Percentiles rank a stretch among this genome's conserved stretches.
These are phyloP conservation scores for Whalleya microplaca DNA, from an alignment of 2,329 filamentous ascomycete species.

Conservation along the genomic window DNA sequence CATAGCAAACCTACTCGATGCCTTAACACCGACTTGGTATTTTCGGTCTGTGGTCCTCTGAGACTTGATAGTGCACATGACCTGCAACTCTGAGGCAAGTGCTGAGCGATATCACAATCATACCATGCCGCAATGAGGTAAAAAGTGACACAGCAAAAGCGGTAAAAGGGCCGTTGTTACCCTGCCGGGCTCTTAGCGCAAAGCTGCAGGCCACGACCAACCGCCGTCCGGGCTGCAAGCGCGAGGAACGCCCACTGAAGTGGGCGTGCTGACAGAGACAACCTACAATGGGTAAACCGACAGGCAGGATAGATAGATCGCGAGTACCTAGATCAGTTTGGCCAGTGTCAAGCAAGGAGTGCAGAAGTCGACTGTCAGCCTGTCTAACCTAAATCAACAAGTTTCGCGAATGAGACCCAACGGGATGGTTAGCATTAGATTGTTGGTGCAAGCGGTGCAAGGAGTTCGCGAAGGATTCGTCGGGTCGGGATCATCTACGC, in stretches of 20 bases:
- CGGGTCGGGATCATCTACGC: slow-evolving; percentile 7
- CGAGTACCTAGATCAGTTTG: slow-evolving; percentile 3
- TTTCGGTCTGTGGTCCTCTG: slow-evolving; percentile 6
- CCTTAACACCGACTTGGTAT: slow-evolving; percentile 1
- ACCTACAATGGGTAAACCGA: background rate
- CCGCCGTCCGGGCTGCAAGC: slow-evolving; percentile 24
- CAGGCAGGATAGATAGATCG: background rate
- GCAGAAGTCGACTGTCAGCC: background rate
- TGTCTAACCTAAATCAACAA: background rate
- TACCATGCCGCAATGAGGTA: slow-evolving; percentile 18
- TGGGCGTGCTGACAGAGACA: slow-evolving; percentile 10
- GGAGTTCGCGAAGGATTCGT: slow-evolving; percentile 18
- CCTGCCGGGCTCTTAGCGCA: slow-evolving; percentile 12
- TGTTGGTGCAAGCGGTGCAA: slow-evolving; percentile 17
- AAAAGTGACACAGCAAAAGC: slow-evolving; percentile 25
- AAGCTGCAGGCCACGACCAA: slow-evolving; percentile 22
- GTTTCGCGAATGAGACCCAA: slow-evolving; percentile 13
- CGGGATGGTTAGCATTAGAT: slow-evolving; percentile 9
- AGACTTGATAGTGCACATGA: slow-evolving; percentile 14
- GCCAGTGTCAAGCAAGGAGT: slow-evolving; percentile 11
- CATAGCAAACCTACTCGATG: background rate
- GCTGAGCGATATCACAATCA: slow-evolving; percentile 14
- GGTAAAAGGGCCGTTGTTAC: slow-evolving; percentile 27
- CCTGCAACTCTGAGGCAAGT: slow-evolving; percentile 19
- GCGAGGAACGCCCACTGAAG: slow-evolving; percentile 15